phyloP scores from a whole-genome alignment of 176 grass and related monocot species.

The Zoysia japonica region DNA sequence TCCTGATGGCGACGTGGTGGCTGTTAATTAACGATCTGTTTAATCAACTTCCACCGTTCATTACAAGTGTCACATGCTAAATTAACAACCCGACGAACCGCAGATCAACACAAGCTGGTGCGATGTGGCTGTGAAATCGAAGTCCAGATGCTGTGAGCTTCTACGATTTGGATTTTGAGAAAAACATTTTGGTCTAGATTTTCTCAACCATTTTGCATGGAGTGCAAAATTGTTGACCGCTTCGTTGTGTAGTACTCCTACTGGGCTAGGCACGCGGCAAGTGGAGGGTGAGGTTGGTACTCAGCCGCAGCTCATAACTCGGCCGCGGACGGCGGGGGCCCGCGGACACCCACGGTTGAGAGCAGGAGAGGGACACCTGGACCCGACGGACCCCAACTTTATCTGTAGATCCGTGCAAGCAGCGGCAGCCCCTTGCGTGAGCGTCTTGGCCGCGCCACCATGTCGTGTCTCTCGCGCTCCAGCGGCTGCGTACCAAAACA shows the following conservation, averaged over 20 bases:
- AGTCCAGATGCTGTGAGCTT: no score
- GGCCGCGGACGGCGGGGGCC: background rate
- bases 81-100: no score
- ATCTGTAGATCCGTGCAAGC: background rate
- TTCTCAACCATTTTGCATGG: no score
- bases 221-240: no score
- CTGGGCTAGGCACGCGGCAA: slow-evolving; percentile 19
- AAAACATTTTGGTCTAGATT: no score
- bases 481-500: background rate
- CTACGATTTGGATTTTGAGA: no score
- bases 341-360: background rate
- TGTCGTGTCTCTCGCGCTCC: background rate
- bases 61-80: no score
- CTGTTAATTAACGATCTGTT: background rate
- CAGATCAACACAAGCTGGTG: no score
- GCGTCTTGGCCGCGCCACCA: background rate
- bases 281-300: slow-evolving; percentile 27
- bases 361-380: slow-evolving; percentile 14
- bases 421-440: background rate
- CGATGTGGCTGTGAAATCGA: no score
- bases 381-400: background rate
- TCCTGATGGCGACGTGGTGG: slow-evolving; percentile 11
- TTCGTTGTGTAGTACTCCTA: background rate
- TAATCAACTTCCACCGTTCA: no score
- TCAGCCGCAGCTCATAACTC: slow-evolving; percentile 16